A percentile compares a stretch with the other conserved stretches of the same genome.
These are phyloP conservation scores for Hypoxylon subgilvum DNA, from an alignment of 495 filamentous ascomycete genomes.

Conservation along the genomic window DNA sequence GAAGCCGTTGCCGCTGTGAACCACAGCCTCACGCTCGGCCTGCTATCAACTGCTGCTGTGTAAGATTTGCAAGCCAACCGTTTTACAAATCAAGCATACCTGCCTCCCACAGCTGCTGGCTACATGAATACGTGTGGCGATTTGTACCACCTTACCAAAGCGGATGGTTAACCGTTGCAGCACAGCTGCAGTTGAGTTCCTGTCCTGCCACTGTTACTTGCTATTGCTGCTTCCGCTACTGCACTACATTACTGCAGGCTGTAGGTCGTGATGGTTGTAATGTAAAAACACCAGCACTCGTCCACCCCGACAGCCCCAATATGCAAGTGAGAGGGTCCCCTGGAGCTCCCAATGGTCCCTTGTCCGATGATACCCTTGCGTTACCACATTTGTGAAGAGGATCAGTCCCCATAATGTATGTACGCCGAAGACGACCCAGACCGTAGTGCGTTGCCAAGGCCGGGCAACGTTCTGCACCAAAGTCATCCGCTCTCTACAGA, in stretches of 20 bases:
- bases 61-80: conserved; percentile 4
- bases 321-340: conserved; percentile 28
- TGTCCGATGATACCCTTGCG: conserved; percentile 15
- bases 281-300: conserved; percentile 16
- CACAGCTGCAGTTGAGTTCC: conserved; percentile 7
- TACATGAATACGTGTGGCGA: conserved; percentile 25
- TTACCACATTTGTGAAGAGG: conserved; percentile 9
- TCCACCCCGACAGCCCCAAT: conserved; percentile 16
- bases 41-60: not conserved
- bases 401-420: conserved; percentile 13
- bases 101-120: conserved; percentile 3
- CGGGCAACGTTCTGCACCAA: conserved; percentile 21
- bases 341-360: conserved; percentile 19
- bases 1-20: not conserved
- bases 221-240: not conserved
- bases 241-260: conserved; percentile 9
- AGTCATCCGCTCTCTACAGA: conserved; percentile 10
- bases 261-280: conserved; percentile 11
- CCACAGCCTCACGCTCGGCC: conserved; percentile 2
- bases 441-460: conserved; percentile 9
- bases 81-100: conserved; percentile 1
- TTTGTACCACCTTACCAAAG: conserved; percentile 31
- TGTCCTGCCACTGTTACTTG: not conserved
- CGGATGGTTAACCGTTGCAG: conserved; percentile 15
- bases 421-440: conserved; percentile 9